Evolutionary conservation across 495 filamentous ascomycete species (phyloP).

Genomic region (Lasiosphaeria miniovina): DNA sequence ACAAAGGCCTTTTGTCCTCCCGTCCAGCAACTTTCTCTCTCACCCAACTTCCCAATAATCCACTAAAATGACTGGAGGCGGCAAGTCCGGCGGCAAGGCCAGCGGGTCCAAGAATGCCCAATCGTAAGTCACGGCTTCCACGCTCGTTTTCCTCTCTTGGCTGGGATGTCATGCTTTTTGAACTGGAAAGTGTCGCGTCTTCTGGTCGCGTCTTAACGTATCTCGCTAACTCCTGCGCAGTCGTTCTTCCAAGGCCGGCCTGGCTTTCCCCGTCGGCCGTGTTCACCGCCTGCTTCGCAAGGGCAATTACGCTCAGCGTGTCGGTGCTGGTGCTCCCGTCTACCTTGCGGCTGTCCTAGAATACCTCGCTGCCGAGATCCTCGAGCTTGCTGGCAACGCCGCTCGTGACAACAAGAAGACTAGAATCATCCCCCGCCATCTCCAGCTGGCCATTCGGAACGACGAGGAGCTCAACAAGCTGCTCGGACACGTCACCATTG

Average conservation of each 20-base stretch:
- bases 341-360: slow-evolving; percentile 98
- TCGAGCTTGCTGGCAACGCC: slow-evolving; percentile 97
- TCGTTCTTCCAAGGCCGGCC: slow-evolving; percentile 98
- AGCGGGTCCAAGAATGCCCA: slow-evolving; percentile 94
- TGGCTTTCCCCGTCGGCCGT: slow-evolving; percentile 99
- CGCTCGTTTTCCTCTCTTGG: not conserved
- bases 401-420: slow-evolving; percentile 99
- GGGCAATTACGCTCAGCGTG: slow-evolving; percentile 99
- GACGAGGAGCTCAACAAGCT: slow-evolving; percentile 99
- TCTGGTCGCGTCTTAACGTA: slow-evolving; percentile 23
- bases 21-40: slow-evolving; percentile 19
- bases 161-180: not conserved
- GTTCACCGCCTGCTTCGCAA: slow-evolving; percentile 99
- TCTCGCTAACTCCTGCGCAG: slow-evolving; percentile 51
- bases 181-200: not conserved
- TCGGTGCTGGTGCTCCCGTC: slow-evolving; percentile 97
- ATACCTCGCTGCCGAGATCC: slow-evolving; percentile 97
- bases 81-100: slow-evolving; percentile 98
- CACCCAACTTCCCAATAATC: slow-evolving; percentile 36
- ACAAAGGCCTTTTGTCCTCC: slow-evolving; percentile 5
- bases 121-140: slow-evolving; percentile 64
- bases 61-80: slow-evolving; percentile 94
- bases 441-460: slow-evolving; percentile 98
- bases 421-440: slow-evolving; percentile 98
- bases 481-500: slow-evolving; percentile 96